Evolutionary conservation across 192 early-diverging fungal species (phyloP), one percentile per base, ranked within the genome.

Genomic region (Entomortierella beljakovae): DNA sequence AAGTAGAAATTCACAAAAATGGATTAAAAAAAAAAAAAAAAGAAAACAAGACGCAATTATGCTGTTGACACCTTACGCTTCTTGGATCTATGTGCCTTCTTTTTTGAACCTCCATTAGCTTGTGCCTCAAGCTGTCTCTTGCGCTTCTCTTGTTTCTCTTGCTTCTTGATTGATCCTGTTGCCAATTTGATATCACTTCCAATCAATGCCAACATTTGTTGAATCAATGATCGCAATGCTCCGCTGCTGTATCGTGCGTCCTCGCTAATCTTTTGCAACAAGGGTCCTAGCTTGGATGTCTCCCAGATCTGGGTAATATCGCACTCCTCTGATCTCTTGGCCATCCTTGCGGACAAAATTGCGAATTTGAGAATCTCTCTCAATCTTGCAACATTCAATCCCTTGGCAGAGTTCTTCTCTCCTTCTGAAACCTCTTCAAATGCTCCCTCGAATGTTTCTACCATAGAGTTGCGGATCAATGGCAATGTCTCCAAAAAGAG

Each of bases 341-440:
- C 61, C 75, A 80, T 74, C 29, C 82, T 57, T 37, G 71, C 70
- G 13, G 76, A 70, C 43, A 73, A 35, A 38, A 71, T 71, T 15
- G 75, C 67, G 75, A 83, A 83, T 62, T 83, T 83, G 48, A 83
- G 77, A 48, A 83, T 77, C 49, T 80, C 74, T 23, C 71, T 58
- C 16, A 83, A 37, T 53, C 82, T 61, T 26, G 66, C 75, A 23
- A 70, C 77, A 35, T 80, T 83, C 59, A 83, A 22, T 40, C 70
- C 72, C 64, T 73, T 83, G 49, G 61, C 56, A 46, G 56, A 53
- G 7, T 2, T 13, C 32, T 61, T 64, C 58, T 73, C 71, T 26
- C 56, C 73, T 26, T 32, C 48, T 25, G 46, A 38, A 8, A 31
- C 25, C 20, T 70, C 58, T 22, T 34, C 61, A 52, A 80, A 69